These are phyloP conservation scores for Elsinoe necatrix DNA, from an alignment of 2,329 filamentous ascomycete genomes.

Conservation along the genomic window DNA sequence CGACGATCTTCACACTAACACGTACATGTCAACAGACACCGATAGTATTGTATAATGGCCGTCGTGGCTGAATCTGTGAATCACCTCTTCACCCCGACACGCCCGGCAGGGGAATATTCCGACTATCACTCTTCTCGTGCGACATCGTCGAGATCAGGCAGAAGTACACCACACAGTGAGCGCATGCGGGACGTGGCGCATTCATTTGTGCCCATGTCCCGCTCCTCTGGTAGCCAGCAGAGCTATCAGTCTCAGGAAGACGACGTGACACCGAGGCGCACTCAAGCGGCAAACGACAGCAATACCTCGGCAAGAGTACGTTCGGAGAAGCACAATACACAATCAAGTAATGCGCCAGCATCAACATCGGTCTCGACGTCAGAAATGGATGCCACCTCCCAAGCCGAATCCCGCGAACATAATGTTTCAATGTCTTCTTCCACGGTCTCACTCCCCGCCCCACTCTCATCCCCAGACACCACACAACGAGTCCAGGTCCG, in stretches of 20 bases:
- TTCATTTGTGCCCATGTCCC: constrained; percentile 17
- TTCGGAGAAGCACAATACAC: neutral
- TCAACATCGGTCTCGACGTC: constrained; percentile 9
- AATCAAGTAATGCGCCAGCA: neutral
- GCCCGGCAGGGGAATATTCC: constrained; percentile 11
- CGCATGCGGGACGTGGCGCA: constrained; percentile 11
- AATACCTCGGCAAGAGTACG: constrained; percentile 2
- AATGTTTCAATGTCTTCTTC: constrained; percentile 32
- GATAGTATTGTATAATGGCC: constrained; percentile 14
- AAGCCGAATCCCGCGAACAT: neutral
- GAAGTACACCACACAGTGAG: constrained; percentile 10
- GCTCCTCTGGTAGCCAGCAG: constrained; percentile 11
- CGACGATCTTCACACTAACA: constrained; percentile 2
- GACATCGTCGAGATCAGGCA: constrained; percentile 9
- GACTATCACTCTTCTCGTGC: constrained; percentile 5
- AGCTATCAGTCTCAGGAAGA: constrained; percentile 15
- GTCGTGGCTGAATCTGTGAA: constrained; percentile 62
- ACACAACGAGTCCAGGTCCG: constrained; percentile 64
- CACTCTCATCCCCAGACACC: constrained; percentile 26
- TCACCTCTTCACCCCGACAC: constrained; percentile 43
- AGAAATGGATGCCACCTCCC: neutral
- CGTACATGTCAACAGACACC: constrained; percentile 1
- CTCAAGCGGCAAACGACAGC: neutral
- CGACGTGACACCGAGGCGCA: constrained; percentile 11
- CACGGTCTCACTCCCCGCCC: constrained; percentile 29